Conservation (phyloP, 75 land plant species). For the Larix kaempferi region DNA sequence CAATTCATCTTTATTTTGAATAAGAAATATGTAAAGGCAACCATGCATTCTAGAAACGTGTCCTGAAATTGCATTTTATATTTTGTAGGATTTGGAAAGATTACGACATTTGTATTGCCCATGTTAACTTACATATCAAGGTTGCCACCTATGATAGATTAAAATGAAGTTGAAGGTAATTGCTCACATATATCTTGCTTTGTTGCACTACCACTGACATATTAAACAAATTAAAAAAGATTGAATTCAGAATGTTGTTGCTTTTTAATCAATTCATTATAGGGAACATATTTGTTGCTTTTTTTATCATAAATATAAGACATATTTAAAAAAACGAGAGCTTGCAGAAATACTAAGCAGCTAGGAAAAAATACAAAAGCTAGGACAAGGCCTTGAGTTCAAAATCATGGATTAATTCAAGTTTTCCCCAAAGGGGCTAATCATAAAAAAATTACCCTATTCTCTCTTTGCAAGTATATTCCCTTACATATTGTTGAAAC, state of each 20-base stretch:
- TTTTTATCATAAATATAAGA: too few species aligned
- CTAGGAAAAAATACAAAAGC: too few species aligned
- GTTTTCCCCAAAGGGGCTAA: too few species aligned
- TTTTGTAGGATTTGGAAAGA: slow-evolving; percentile 77
- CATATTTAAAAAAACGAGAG: too few species aligned
- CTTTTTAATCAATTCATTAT: neutral
- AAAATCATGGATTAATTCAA: too few species aligned
- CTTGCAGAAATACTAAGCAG: too few species aligned
- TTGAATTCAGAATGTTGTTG: neutral
- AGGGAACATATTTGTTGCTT: neutral
- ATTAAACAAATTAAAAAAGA: neutral
- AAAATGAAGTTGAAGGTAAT: slow-evolving; percentile 90
- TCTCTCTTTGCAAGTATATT: too few species aligned
- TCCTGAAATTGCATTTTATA: neutral
- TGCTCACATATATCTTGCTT: neutral
- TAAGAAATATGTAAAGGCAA: neutral
- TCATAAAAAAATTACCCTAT: too few species aligned
- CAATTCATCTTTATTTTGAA: neutral
- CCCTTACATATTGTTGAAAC: too few species aligned
- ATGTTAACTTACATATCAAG: slow-evolving; percentile 92
- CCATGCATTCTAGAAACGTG: neutral
- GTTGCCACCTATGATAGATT: slow-evolving; percentile 93
- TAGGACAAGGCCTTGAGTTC: too few species aligned
- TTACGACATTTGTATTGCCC: slow-evolving; percentile 97
- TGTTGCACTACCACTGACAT: too few species aligned